phyloP scores from a whole-genome alignment of 495 filamentous ascomycete genomes.

The Xylaria curta region DNA sequence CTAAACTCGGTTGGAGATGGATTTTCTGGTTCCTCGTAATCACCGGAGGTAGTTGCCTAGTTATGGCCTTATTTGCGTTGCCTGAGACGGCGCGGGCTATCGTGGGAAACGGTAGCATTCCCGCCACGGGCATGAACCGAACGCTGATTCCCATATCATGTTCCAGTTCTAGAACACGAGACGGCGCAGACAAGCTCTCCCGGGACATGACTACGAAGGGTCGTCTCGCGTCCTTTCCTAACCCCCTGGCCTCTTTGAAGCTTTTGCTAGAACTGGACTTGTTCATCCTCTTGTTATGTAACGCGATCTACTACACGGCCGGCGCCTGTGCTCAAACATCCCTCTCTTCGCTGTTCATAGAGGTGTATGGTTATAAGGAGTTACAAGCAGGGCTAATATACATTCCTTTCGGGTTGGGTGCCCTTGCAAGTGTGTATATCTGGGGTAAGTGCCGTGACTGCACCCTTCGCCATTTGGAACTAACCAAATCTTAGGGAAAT shows the following conservation, averaged over 20 bases:
- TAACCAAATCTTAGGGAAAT: neutral
- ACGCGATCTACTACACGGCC: conserved; percentile 10
- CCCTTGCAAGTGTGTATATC: neutral
- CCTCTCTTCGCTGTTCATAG: conserved; percentile 1
- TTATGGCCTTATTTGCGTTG: neutral
- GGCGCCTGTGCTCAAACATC: conserved; percentile 4
- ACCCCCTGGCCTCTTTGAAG: neutral
- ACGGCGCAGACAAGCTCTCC: neutral
- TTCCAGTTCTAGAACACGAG: neutral
- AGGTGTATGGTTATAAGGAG: conserved; percentile 8
- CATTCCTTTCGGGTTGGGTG: neutral
- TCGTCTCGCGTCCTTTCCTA: neutral
- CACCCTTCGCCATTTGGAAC: neutral
- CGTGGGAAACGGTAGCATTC: conserved; percentile 3
- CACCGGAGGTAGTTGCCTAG: neutral
- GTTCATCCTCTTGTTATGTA: conserved; percentile 14
- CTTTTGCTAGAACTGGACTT: conserved; percentile 20
- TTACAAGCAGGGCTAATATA: conserved; percentile 11
- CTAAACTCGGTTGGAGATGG: neutral
- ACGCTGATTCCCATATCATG: neutral
- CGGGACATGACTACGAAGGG: neutral
- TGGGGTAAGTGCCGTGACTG: neutral
- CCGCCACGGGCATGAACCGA: neutral
- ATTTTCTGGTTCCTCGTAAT: neutral
- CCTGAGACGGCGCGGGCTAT: conserved; percentile 5